phyloP scores from a whole-genome alignment of 768 basidiomycete species.

The Termitomyces sp. region DNA sequence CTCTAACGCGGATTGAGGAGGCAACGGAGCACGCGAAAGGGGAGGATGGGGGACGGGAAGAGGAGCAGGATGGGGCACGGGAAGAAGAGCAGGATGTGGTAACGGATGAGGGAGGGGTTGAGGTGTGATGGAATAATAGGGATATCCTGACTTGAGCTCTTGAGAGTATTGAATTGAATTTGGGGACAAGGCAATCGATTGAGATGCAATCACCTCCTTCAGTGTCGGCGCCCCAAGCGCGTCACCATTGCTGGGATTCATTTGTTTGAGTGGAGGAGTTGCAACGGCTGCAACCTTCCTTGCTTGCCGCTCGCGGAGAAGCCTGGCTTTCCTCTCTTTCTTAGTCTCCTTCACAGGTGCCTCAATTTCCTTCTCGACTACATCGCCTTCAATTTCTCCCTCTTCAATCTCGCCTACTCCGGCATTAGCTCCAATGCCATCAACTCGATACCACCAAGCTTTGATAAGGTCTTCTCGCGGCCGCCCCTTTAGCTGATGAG shows the following conservation, averaged over 20 bases:
- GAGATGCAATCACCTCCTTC: neutral
- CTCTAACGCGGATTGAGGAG: constrained; percentile 11
- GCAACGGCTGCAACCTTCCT: constrained; percentile 15
- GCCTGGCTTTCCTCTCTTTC: constrained; percentile 23
- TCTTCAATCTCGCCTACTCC: constrained; percentile 44
- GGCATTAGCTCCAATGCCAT: constrained; percentile 32
- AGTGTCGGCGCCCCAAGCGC: too few relatives aligned
- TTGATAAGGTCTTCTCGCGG: constrained; percentile 39
- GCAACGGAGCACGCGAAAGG: constrained; percentile 1
- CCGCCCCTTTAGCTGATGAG: constrained; percentile 37
- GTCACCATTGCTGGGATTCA: neutral
- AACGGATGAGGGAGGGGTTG: constrained; percentile 7
- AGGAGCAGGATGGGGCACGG: neutral
- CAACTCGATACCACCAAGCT: constrained; percentile 46
- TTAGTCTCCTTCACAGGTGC: constrained; percentile 23
- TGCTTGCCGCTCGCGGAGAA: constrained; percentile 15
- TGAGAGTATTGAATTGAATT: neutral
- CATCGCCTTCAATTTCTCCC: constrained; percentile 43
- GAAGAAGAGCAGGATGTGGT: neutral
- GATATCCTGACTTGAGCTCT: neutral
- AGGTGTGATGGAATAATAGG: constrained; percentile 2
- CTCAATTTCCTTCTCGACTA: constrained; percentile 18
- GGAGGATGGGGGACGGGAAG: neutral
- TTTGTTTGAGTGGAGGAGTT: neutral
- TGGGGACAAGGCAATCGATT: neutral